Percentiles rank a stretch among this genome's conserved stretches.
Evolutionary conservation across 257 asterid genomes (phyloP).

Genomic region (Plantago major): DNA sequence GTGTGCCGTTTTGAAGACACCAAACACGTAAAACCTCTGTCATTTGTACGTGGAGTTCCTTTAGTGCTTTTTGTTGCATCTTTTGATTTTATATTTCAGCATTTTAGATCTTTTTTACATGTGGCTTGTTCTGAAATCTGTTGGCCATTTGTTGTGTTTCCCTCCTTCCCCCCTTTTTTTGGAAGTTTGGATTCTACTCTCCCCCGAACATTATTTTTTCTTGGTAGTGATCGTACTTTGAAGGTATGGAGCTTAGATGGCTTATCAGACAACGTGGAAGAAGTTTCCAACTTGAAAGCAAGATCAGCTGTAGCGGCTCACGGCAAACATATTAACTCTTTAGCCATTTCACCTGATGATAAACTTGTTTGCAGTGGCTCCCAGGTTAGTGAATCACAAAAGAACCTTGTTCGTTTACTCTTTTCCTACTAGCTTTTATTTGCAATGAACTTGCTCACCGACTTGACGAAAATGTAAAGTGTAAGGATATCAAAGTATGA

Average conservation of each 20-base stretch:
- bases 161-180: not conserved
- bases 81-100: not conserved
- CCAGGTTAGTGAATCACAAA: constrained; percentile 52
- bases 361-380: constrained; percentile 98
- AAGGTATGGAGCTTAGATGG: constrained; percentile 89
- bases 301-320: constrained; percentile 96
- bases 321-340: constrained; percentile 88
- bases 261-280: constrained; percentile 42
- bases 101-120: not conserved
- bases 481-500: not conserved
- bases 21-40: too few species aligned
- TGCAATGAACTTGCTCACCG: constrained; percentile 2
- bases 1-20: too few species aligned
- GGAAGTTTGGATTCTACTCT: not conserved
- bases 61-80: too few species aligned
- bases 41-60: too few species aligned
- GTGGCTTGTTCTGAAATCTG: not conserved
- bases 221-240: constrained; percentile 72
- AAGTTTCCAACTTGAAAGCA: constrained; percentile 55
- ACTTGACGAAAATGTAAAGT: constrained; percentile 6
- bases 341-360: constrained; percentile 91
- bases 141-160: too few species aligned
- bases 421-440: not conserved
- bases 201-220: constrained; percentile 19
- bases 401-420: constrained; percentile 4